Conservation (phyloP, 805 yeast species). For the Nakazawaea holstii region DNA sequence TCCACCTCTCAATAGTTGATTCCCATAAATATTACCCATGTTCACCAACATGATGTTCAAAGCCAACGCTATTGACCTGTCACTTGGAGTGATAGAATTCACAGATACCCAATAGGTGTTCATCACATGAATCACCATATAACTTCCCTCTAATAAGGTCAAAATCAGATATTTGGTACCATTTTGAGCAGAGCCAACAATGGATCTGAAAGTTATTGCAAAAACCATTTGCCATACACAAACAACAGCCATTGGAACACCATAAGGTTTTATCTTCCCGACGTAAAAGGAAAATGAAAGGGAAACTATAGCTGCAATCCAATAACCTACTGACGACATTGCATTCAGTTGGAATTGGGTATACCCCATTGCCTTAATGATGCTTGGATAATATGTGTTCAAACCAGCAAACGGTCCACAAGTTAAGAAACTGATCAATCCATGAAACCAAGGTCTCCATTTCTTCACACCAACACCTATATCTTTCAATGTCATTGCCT, state of each 20-base stretch:
- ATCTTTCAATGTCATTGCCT: slow-evolving; percentile 3
- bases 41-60: slow-evolving; percentile 14
- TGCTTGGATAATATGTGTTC: slow-evolving; percentile 12
- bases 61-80: slow-evolving; percentile 14
- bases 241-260: not conserved
- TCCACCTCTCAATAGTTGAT: slow-evolving; percentile 14
- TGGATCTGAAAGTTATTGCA: slow-evolving; percentile 4
- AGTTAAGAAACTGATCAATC: slow-evolving; percentile 5
- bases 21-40: slow-evolving; percentile 15
- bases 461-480: slow-evolving; percentile 2
- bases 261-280: slow-evolving; percentile 8
- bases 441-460: slow-evolving; percentile 10
- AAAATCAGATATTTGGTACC: slow-evolving; percentile 5
- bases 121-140: slow-evolving; percentile 13
- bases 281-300: not conserved
- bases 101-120: slow-evolving; percentile 14
- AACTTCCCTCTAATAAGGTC: slow-evolving; percentile 3
- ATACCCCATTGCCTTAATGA: slow-evolving; percentile 13
- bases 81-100: slow-evolving; percentile 12
- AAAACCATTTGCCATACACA: slow-evolving; percentile 5
- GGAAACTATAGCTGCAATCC: slow-evolving; percentile 8
- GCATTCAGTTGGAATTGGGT: slow-evolving; percentile 13
- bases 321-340: slow-evolving; percentile 13
- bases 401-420: slow-evolving; percentile 9
- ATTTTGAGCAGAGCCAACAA: slow-evolving; percentile 1